Evolutionary conservation across 345 rosid genomes (phyloP).

Genomic region (Euphorbia tirucalli): DNA sequence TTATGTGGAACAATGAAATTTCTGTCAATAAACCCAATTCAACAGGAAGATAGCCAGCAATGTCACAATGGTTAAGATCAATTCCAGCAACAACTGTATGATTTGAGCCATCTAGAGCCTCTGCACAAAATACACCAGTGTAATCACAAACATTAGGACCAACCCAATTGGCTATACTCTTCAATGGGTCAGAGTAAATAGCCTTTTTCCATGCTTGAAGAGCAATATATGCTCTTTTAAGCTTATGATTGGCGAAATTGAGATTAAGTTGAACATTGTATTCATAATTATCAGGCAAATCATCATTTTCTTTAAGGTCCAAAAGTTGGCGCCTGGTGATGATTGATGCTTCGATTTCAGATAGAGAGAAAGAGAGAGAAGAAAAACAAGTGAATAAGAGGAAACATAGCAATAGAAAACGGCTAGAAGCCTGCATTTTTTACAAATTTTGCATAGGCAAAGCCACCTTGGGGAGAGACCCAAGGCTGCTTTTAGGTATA

Average conservation of each 20-base stretch:
- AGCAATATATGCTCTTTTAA: conserved; percentile 17
- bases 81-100: conserved; percentile 11
- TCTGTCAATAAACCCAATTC: conserved; percentile 24
- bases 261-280: neutral
- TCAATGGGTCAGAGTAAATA: conserved; percentile 16
- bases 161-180: conserved; percentile 11
- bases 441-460: neutral
- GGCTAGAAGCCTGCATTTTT: too few species aligned
- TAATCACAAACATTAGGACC: conserved; percentile 18
- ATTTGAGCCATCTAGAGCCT: conserved; percentile 5
- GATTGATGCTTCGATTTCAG: conserved; percentile 7
- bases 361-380: neutral
- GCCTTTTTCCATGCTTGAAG: conserved; percentile 21
- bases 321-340: conserved; percentile 22
- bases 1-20: conserved; percentile 18
- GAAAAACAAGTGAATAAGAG: neutral
- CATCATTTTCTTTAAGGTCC: neutral
- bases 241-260: conserved; percentile 5
- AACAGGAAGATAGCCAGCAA: conserved; percentile 21
- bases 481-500: conserved; percentile 12
- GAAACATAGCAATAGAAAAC: neutral
- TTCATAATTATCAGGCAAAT: conserved; percentile 3
- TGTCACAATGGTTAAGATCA: conserved; percentile 26
- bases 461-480: neutral
- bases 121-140: conserved; percentile 17